Evolutionary conservation across 2,329 filamentous ascomycete species (phyloP), one percentile per base, ranked within the genome.

Genomic region (Coniosporium tulheliwenetii): DNA sequence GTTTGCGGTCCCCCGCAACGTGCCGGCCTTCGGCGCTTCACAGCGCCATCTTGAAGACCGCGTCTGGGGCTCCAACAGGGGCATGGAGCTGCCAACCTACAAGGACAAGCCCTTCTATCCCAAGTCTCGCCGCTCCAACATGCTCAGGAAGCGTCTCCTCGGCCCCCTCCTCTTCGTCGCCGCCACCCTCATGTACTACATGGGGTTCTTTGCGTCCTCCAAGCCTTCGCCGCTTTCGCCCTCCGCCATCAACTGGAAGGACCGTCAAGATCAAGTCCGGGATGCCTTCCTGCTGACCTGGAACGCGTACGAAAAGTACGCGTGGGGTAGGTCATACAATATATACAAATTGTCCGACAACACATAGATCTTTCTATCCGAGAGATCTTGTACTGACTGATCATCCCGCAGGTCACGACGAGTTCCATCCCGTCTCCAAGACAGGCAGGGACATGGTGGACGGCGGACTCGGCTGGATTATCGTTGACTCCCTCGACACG

Each of bases 401-500:
- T 26, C 19, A 26, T 26, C 19, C 14, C 40, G 39, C 43, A 81
- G 77, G 85, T 30, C 79, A 79, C 52, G 91, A 98, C 57, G 80
- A 91, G 59, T 98, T 83, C 57, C 77, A 85, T 51, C 91, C 91
- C 1, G 64, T 89, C 26, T 77, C 82, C 5, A 91, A 91, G 57
- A 76, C 65, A 13, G 84, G 85, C 39, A 70, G 69, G 39, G 78
- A 91, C 52, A 96, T 98, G 89, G 79, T 85, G 5, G 72, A 81
- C 3, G 78, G 85, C 46, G 91, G 89, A 19, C 71, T 98, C 62
- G 91, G 91, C 29, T 98, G 93, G 91, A 96, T 96, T 53, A 95
- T 98, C 46, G 81, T 98, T 43, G 91, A 98, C 63, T 79, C 89
- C 10, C 67, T 98, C 47, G 91, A 98, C 60, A 98, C 91, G 1